Evolutionary conservation across 2,329 filamentous ascomycete species (phyloP).

Genomic region (Claviceps humidiphila): DNA sequence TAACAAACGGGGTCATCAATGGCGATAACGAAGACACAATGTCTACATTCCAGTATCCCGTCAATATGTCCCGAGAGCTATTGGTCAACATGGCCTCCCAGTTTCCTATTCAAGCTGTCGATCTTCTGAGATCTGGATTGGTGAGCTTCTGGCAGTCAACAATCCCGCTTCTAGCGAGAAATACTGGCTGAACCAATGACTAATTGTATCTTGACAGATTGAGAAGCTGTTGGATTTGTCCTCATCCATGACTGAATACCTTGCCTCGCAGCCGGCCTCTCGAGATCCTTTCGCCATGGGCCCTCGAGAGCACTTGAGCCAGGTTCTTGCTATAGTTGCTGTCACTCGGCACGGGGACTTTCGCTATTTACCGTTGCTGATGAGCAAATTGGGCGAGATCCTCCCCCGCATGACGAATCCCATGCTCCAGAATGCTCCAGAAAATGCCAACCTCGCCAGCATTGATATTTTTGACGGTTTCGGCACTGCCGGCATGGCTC

Average conservation of each 20-base stretch:
- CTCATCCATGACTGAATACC: slow-evolving; percentile 58
- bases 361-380: slow-evolving; percentile 62
- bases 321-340: slow-evolving; percentile 54
- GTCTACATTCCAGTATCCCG: slow-evolving; percentile 49
- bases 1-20: slow-evolving; percentile 38
- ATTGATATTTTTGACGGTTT: slow-evolving; percentile 56
- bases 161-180: not conserved
- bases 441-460: slow-evolving; percentile 36
- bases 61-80: slow-evolving; percentile 49
- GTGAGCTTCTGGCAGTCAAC: slow-evolving; percentile 31
- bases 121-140: slow-evolving; percentile 60
- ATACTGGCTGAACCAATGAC: not conserved
- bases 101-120: slow-evolving; percentile 63
- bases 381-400: slow-evolving; percentile 63
- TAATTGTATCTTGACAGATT: slow-evolving; percentile 31
- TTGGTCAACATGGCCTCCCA: slow-evolving; percentile 53
- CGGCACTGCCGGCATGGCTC: slow-evolving; percentile 47
- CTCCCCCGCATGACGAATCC: slow-evolving; percentile 50
- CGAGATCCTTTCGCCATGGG: slow-evolving; percentile 50
- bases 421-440: slow-evolving; percentile 45
- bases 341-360: slow-evolving; percentile 62
- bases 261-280: slow-evolving; percentile 49
- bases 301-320: slow-evolving; percentile 60
- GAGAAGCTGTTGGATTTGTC: slow-evolving; percentile 72
- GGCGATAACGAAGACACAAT: slow-evolving; percentile 37